Percentiles rank a stretch among this genome's conserved stretches.
Conservation (phyloP, 2,329 filamentous ascomycete species). For the Colletotrichum euphorbiae region DNA sequence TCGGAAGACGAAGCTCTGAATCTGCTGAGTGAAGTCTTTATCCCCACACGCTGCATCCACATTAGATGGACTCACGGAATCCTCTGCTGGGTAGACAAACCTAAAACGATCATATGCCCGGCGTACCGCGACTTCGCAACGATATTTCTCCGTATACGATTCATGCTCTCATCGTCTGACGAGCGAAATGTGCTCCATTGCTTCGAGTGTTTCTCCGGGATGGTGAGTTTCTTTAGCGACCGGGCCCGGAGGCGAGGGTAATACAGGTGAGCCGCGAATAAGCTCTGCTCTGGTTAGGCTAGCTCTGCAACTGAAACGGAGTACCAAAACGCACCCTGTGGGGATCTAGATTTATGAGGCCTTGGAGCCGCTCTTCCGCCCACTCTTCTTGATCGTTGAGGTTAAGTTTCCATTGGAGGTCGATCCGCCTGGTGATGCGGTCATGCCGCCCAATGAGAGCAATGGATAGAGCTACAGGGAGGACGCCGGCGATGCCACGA, state of each 20-base stretch:
- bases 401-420: neutral
- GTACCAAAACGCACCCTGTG: neutral
- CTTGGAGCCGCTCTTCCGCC: neutral
- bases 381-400: neutral
- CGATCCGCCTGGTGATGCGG: neutral
- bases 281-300: neutral
- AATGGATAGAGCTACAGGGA: neutral
- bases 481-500: neutral
- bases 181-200: slow-evolving; percentile 2
- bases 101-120: neutral
- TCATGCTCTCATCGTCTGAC: neutral
- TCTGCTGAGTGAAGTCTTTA: neutral
- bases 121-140: neutral
- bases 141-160: slow-evolving; percentile 15
- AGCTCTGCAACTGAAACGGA: neutral
- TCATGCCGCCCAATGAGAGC: neutral
- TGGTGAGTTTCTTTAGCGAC: neutral
- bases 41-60: neutral
- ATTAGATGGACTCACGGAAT: too few species aligned
- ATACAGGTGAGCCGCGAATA: neutral
- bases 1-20: neutral
- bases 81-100: neutral
- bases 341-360: neutral
- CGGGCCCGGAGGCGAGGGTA: neutral
- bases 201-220: neutral